Percentiles rank a stretch among this genome's conserved stretches.
Conservation (phyloP, 805 yeast species). For the Barnettozyma sucrosica region DNA sequence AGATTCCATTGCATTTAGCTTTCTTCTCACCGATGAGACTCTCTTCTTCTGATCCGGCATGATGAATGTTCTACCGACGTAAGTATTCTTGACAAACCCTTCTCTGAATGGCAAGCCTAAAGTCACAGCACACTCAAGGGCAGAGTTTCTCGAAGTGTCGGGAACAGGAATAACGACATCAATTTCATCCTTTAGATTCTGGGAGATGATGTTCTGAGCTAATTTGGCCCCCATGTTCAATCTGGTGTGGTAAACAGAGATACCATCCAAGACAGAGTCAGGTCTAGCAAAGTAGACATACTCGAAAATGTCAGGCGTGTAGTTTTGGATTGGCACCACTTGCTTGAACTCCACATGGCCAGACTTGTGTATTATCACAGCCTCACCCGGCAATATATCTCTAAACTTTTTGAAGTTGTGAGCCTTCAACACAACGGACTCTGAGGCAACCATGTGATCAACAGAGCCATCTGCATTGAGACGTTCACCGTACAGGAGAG, state of each 20-base stretch:
- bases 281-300: slow-evolving; percentile 98
- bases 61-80: slow-evolving; percentile 95
- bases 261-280: slow-evolving; percentile 94
- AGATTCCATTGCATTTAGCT: slow-evolving; percentile 91
- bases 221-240: slow-evolving; percentile 89
- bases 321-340: slow-evolving; percentile 68
- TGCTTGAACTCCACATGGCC: slow-evolving; percentile 77
- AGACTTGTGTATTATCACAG: slow-evolving; percentile 84
- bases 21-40: slow-evolving; percentile 87
- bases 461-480: slow-evolving; percentile 55
- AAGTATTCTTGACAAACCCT: slow-evolving; percentile 94
- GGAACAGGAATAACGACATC: slow-evolving; percentile 98
- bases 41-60: slow-evolving; percentile 98
- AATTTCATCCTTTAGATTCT: slow-evolving; percentile 49
- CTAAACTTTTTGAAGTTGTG: slow-evolving; percentile 76
- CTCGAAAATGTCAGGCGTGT: slow-evolving; percentile 95
- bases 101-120: slow-evolving; percentile 85
- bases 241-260: slow-evolving; percentile 88
- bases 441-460: slow-evolving; percentile 94
- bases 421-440: slow-evolving; percentile 90
- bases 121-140: slow-evolving; percentile 82
- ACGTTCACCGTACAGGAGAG: slow-evolving; percentile 83
- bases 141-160: slow-evolving; percentile 95
- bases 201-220: slow-evolving; percentile 62
- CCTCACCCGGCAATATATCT: slow-evolving; percentile 93